phyloP scores from a whole-genome alignment of 1,284 basidiomycete genomes.

The Phenoliferia sp. region DNA sequence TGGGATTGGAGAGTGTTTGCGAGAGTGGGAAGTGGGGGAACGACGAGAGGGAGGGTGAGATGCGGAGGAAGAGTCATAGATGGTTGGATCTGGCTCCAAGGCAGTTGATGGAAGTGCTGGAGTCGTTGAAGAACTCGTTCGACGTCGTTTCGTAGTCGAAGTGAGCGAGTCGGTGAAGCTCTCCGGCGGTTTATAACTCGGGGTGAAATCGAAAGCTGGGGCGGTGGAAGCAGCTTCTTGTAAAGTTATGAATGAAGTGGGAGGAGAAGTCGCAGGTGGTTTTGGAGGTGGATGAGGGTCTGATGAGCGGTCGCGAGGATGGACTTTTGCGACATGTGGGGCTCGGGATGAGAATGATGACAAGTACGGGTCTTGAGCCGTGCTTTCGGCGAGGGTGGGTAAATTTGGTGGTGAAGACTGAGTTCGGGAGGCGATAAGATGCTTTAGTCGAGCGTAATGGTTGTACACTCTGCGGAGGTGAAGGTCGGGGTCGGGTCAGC shows the following conservation, averaged over 20 bases:
- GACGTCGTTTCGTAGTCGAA: not conserved
- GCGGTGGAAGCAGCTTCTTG: not conserved
- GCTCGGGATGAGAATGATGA: not conserved
- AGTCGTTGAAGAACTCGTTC: not conserved
- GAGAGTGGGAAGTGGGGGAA: not conserved
- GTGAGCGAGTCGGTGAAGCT: too few relatives aligned
- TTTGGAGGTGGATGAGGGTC: not conserved
- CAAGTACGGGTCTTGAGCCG: too few relatives aligned
- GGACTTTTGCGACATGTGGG: not conserved
- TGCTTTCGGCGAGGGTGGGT: not conserved
- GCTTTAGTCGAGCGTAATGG: conserved; percentile 59
- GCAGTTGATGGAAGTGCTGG: not conserved
- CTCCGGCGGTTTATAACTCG: not conserved
- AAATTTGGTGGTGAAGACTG: not conserved
- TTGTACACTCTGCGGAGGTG: conserved; percentile 68
- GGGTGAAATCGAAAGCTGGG: not conserved
- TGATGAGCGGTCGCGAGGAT: not conserved
- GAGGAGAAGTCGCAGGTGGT: not conserved
- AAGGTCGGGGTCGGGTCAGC: conserved; percentile 1
- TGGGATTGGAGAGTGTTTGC: not conserved
- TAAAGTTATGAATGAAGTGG: not conserved
- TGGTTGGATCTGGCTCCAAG: conserved; percentile 11
- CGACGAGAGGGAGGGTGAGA: not conserved
- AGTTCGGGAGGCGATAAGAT: not conserved
- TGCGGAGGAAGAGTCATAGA: conserved; percentile 12